These are phyloP conservation scores for Lactuca sativa DNA, from an alignment of 129 eudicot genomes.

Conservation along the genomic window DNA sequence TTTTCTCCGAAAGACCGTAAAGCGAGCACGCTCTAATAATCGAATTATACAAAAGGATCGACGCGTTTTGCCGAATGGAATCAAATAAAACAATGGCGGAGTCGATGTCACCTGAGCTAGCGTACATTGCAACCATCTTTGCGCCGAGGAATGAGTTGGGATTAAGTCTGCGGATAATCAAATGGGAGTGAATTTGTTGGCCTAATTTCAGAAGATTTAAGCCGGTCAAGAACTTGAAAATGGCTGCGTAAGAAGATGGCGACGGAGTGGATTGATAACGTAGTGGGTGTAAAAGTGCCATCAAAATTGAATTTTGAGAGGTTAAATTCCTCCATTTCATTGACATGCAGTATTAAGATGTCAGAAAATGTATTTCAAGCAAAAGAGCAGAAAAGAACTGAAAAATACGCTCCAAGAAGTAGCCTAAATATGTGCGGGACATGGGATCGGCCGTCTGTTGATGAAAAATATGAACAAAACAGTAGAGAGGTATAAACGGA, in stretches of 20 bases:
- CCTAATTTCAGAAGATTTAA: conserved; percentile 55
- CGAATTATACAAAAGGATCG: conserved; percentile 57
- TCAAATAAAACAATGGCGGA: conserved; percentile 45
- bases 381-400: background rate
- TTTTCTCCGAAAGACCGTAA: conserved; percentile 24
- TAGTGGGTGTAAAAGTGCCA: conserved; percentile 48
- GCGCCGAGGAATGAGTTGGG: conserved; percentile 57
- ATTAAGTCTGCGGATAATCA: conserved; percentile 47
- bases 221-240: conserved; percentile 63
- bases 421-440: background rate
- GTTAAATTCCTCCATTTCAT: conserved; percentile 48
- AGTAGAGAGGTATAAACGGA: too few species aligned
- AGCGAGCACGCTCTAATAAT: conserved; percentile 57
- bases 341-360: background rate
- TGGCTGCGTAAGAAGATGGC: conserved; percentile 46
- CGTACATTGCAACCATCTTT: conserved; percentile 84
- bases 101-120: conserved; percentile 65
- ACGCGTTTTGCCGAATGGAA: conserved; percentile 16
- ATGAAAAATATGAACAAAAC: background rate
- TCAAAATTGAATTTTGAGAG: conserved; percentile 28
- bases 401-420: background rate
- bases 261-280: conserved; percentile 15
- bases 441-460: too few species aligned
- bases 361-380: background rate
- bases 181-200: conserved; percentile 62